Conservation (phyloP, 768 basidiomycete genomes). For the Leccinum variicolor region DNA sequence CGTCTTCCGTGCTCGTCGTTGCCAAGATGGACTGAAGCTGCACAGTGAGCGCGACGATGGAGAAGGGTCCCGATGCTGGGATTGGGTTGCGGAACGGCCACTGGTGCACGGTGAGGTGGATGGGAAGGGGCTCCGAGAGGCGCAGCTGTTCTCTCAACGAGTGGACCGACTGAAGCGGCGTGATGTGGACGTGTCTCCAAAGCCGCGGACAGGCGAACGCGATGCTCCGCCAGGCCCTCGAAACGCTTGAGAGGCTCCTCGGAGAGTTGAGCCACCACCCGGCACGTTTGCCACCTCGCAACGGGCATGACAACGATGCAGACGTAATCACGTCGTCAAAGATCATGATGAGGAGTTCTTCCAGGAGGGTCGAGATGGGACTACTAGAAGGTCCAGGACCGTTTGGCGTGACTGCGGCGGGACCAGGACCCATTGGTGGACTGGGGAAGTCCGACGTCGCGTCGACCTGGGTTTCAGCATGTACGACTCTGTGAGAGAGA, state of each 20-base stretch:
- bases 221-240: slow-evolving; percentile 12
- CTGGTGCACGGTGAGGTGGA: slow-evolving; percentile 16
- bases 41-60: slow-evolving; percentile 11
- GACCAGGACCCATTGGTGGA: background rate
- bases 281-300: background rate
- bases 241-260: slow-evolving; percentile 16
- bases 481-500: background rate
- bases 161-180: slow-evolving; percentile 9
- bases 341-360: slow-evolving; percentile 22
- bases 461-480: background rate
- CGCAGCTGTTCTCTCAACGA: slow-evolving; percentile 15
- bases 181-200: slow-evolving; percentile 19
- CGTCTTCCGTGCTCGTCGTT: background rate
- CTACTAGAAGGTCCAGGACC: background rate
- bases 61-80: slow-evolving; percentile 5
- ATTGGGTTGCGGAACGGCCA: slow-evolving; percentile 17
- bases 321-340: slow-evolving; percentile 17
- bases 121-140: slow-evolving; percentile 10
- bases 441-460: background rate
- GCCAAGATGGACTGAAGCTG: slow-evolving; percentile 17
- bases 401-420: no score
- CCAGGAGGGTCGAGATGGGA: slow-evolving; percentile 10
- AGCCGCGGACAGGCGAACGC: slow-evolving; percentile 16
- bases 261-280: slow-evolving; percentile 6
- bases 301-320: background rate